These are phyloP conservation scores for Hsuehochloa calcarea DNA, from an alignment of 176 grass and related monocot species.

Conservation along the genomic window DNA sequence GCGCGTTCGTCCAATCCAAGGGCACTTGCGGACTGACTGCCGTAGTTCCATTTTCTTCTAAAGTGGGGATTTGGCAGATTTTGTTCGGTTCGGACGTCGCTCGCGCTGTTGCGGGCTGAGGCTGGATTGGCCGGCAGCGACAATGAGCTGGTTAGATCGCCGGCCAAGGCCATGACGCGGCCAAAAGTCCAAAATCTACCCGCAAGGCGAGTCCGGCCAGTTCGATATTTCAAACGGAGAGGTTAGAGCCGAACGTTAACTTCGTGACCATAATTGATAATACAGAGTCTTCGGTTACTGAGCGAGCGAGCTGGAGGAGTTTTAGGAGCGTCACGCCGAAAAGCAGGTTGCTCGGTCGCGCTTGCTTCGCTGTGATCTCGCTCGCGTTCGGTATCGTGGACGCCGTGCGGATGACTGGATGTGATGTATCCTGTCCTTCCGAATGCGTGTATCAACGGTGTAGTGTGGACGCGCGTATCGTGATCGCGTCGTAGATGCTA, in stretches of 20 bases:
- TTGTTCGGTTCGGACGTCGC: slow-evolving; percentile 3
- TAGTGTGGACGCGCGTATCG: no score
- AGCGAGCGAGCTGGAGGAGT: background rate
- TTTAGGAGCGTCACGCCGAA: background rate
- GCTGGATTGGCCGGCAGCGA: background rate
- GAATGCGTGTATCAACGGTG: no score
- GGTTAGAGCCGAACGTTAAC: background rate
- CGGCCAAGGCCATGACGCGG: background rate
- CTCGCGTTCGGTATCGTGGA: no score
- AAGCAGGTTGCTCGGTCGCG: background rate
- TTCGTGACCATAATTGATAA: background rate
- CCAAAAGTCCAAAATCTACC: background rate
- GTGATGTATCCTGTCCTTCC: no score
- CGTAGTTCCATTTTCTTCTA: background rate
- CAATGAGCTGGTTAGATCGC: slow-evolving; percentile 21
- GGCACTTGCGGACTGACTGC: background rate
- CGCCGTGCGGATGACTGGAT: no score
- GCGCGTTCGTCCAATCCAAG: background rate
- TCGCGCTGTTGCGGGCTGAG: background rate
- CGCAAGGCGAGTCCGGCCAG: background rate
- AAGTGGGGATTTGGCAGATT: background rate
- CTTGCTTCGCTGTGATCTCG: no score
- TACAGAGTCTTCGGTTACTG: background rate
- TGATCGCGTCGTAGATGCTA: no score
- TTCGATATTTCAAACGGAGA: background rate